Evolutionary conservation across 2,329 filamentous ascomycete species (phyloP), one percentile per base, ranked within the genome.

Genomic region (Teratosphaeria nubilosa): DNA sequence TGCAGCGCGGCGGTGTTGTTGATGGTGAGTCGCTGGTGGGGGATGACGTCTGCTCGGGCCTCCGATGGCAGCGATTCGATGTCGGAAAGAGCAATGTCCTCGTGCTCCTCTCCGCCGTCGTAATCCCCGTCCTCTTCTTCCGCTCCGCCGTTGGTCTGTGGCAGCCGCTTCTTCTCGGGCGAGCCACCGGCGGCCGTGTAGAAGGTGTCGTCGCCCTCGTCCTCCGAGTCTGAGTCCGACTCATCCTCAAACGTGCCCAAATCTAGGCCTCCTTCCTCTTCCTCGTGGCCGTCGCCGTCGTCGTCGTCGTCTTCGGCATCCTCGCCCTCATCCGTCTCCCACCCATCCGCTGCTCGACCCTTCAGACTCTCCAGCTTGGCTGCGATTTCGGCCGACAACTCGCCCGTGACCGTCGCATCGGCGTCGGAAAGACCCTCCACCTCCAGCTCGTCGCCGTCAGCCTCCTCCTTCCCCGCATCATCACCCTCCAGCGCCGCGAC

Each of bases 1-100:
- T 84, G 83, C 55, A 99, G 88, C 34, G 92, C 94, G 64, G 88
- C 80, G 56, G 88, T 91, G 78, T 99, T 99, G 82, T 99, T 96
- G 78, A 97, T 97, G 56, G 91, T 96, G 64, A 96, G 86, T 67
- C 91, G 88, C 72, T 94, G 90, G 76, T 95, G 88, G 16, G 91
- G 90, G 61, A 95, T 84, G 48, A 96, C 82, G 70, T 96, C 91
- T 74, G 89, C 89, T 67, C 84, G 87, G 68, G 95, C 91, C 63
- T 89, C 88, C 22, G 88, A 90, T 56, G 88, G 80, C 50, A 87
- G 72, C 56, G 89, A 88, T 67, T 89, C 87, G 55, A 94, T 85
- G 67, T 96, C 91, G 32, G 90, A 95, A 63, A 96, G 83, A 3
- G 91, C 87, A 51, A 96, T 91, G 64, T 95, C 91, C 64, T 94